These are phyloP conservation scores for Mucor indicus DNA, from an alignment of 371 early-diverging fungal species.

Conservation along the genomic window DNA sequence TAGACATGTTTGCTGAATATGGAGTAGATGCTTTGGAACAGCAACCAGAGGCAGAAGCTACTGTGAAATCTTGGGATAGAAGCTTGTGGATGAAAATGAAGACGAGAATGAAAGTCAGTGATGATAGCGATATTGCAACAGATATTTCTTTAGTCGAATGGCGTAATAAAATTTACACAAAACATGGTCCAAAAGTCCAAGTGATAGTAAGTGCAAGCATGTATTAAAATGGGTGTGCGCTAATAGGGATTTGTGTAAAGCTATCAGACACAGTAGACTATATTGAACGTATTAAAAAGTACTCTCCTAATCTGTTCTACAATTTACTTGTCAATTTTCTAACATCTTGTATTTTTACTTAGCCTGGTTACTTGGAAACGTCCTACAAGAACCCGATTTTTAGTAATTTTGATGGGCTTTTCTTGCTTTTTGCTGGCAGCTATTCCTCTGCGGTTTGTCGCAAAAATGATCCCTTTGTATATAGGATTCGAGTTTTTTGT, in stretches of 20 bases:
- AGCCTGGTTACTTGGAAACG: constrained; percentile 44
- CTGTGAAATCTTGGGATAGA: constrained; percentile 13
- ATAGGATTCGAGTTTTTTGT: constrained; percentile 47
- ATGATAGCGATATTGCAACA: constrained; percentile 17
- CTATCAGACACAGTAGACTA: constrained; percentile 32
- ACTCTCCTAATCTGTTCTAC: not conserved
- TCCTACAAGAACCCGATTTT: constrained; percentile 28
- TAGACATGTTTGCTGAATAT: constrained; percentile 28
- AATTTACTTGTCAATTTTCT: not conserved
- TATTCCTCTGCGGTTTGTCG: constrained; percentile 22
- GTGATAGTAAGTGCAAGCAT: constrained; percentile 18
- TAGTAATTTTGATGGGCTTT: constrained; percentile 8
- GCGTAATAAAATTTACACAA: constrained; percentile 26
- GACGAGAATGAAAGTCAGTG: constrained; percentile 15
- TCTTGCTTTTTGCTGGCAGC: constrained; percentile 6
- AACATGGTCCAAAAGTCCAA: constrained; percentile 34
- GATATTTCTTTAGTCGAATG: too few species aligned
- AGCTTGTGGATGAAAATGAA: constrained; percentile 16
- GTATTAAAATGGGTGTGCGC: not conserved
- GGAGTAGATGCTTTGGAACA: constrained; percentile 29
- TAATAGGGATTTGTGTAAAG: not conserved
- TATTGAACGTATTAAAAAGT: constrained; percentile 41
- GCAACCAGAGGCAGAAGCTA: constrained; percentile 18
- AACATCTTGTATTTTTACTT: not conserved
- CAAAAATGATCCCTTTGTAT: constrained; percentile 21